Base-by-base conservation (phyloP, 345 rosid genomes). In the Aquilaria malaccensis region DNA sequence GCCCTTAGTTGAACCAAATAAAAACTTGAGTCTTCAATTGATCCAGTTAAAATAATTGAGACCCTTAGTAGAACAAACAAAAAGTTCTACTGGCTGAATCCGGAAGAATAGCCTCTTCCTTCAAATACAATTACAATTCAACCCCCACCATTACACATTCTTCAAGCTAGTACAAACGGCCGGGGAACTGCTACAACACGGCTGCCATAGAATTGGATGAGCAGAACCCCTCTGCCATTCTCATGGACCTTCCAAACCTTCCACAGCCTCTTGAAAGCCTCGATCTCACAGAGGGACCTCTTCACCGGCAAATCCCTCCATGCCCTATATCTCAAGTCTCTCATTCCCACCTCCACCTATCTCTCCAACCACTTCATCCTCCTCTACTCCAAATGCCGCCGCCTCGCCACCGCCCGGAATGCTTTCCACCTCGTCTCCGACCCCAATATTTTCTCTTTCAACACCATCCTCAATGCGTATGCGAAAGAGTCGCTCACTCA, bases 341-440 rank as follows among this genome's bases (percentile, higher is more conserved):
- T 81, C 12, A 6, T 87, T 59, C 81, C 88, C 63, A 50, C 81
- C n/a, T 84, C 97, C 37, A 85, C 94, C 58, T 87, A 82, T 64
- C 81, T 89, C 69, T 85, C 97, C 78, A 93, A 93, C 61, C 96
- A 89, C 72, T 89, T 93, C 76, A 77, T 81, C 67, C 85, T 87
- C 70, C 94, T 93, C 33, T 89, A 87, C 83, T 87, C 97, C 77
- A 87, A 84, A 60, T 89, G 87, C 76, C 79, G 86, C 63, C 80
- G 55, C 48, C 75, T 89, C 9, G 7, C 70, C 47, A 56, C 77
- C 9, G 96, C 98, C 51, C 74, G 68, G 49, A 65, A 73, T 45
- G 76, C 76, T 1, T 93, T 93, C 57, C 56, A 74, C 61, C 77
- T 32, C 47, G 78, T 79, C 68, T 78, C 61, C 4, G 41, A 72